A percentile compares a stretch with the other conserved stretches of the same genome.
phyloP scores from a whole-genome alignment of 192 early-diverging fungal species.

The Diversispora eburnea region DNA sequence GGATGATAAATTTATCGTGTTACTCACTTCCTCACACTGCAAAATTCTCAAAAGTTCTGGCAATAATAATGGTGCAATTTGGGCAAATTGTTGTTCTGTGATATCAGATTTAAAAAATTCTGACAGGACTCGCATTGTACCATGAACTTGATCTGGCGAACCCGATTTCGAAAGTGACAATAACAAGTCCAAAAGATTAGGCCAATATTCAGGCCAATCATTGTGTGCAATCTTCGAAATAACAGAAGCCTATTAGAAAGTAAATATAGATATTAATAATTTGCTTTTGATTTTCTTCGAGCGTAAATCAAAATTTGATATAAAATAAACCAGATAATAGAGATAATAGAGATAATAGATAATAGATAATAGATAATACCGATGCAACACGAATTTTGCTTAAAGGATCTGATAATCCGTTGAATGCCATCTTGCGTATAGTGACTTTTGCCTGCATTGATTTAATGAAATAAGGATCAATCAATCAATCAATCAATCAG shows the following conservation, averaged over 20 bases:
- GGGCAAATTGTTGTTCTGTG: constrained; percentile 80
- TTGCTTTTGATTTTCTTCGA: too few species aligned
- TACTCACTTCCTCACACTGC: constrained; percentile 47
- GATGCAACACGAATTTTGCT: constrained; percentile 62
- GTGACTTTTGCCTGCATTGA: constrained; percentile 51
- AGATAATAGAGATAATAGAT: background rate
- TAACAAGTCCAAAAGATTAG: constrained; percentile 77
- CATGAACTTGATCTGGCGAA: constrained; percentile 71
- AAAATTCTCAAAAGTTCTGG: constrained; percentile 85
- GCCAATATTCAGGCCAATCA: constrained; percentile 95
- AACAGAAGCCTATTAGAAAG: constrained; percentile 61
- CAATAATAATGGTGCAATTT: constrained; percentile 74
- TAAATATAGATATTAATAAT: too few species aligned
- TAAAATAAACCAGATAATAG: background rate
- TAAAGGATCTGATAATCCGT: constrained; percentile 55
- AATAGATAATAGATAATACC: constrained; percentile 40
- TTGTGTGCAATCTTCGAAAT: constrained; percentile 85
- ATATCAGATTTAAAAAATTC: constrained; percentile 87
- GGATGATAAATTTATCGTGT: too few species aligned
- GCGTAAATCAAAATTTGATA: too few species aligned
- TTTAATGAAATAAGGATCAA: background rate
- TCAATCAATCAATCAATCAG: background rate
- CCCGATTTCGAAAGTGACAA: constrained; percentile 62
- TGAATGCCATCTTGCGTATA: constrained; percentile 55
- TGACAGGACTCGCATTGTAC: constrained; percentile 81